phyloP scores from a whole-genome alignment of 129 eudicot species.

The Arctium lappa region DNA sequence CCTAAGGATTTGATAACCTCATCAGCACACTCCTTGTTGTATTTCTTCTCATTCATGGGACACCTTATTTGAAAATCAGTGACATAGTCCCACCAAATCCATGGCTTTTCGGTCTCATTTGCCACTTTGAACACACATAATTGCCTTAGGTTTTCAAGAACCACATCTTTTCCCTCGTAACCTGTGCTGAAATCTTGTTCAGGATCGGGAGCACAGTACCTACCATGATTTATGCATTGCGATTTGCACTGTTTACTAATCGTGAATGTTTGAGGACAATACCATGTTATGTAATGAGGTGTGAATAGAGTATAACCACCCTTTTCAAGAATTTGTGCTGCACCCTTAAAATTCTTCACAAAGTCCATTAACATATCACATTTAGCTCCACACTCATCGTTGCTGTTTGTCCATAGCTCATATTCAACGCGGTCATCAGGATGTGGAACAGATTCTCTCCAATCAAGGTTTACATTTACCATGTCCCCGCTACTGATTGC shows the following conservation, averaged over 20 bases:
- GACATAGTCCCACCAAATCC: slow-evolving; percentile 39
- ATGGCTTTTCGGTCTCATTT: slow-evolving; percentile 17
- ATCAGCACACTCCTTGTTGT: slow-evolving; percentile 37
- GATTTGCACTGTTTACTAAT: slow-evolving; percentile 36
- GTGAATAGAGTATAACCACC: slow-evolving; percentile 29
- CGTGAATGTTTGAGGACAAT: slow-evolving; percentile 35
- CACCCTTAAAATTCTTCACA: slow-evolving; percentile 30
- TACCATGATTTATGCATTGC: slow-evolving; percentile 28
- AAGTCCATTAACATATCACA: slow-evolving; percentile 32
- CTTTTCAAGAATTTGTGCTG: slow-evolving; percentile 30
- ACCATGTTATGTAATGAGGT: slow-evolving; percentile 43
- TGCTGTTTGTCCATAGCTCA: slow-evolving; percentile 38
- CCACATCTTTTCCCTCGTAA: slow-evolving; percentile 38
- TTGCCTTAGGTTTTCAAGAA: slow-evolving; percentile 33
- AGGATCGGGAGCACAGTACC: slow-evolving; percentile 37
- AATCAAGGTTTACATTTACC: slow-evolving; percentile 35
- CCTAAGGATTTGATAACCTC: slow-evolving; percentile 30
- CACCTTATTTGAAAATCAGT: slow-evolving; percentile 34
- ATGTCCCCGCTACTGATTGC: slow-evolving; percentile 26
- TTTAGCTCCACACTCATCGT: slow-evolving; percentile 34
- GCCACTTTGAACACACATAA: slow-evolving; percentile 34
- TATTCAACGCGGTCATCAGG: slow-evolving; percentile 38
- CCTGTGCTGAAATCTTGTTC: slow-evolving; percentile 35
- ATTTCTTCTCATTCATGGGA: slow-evolving; percentile 37
- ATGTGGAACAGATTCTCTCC: slow-evolving; percentile 40